Evolutionary conservation across 768 basidiomycete species (phyloP).

Genomic region (Phlegmacium glaucopus): DNA sequence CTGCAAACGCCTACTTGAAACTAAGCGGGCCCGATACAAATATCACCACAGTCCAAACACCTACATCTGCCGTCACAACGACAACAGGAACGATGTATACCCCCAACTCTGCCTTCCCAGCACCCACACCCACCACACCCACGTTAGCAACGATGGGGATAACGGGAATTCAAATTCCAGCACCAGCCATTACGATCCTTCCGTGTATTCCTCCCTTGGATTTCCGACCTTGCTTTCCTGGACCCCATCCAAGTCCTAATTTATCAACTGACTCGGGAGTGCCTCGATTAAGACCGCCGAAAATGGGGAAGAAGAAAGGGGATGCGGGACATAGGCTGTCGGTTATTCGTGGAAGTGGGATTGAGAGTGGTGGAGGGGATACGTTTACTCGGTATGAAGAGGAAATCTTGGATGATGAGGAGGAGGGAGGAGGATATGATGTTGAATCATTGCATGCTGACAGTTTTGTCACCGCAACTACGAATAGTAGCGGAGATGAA

Average conservation of each 20-base stretch:
- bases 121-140: conserved; percentile 3
- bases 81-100: conserved; percentile 21
- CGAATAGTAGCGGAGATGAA: conserved; percentile 24
- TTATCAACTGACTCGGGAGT: conserved; percentile 14
- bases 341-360: conserved; percentile 33
- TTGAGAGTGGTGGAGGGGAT: conserved; percentile 16
- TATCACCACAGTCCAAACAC: conserved; percentile 6
- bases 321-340: conserved; percentile 35
- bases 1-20: neutral
- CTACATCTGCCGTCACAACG: conserved; percentile 16
- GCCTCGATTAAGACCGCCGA: conserved; percentile 3
- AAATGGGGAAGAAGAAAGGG: conserved; percentile 7
- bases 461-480: conserved; percentile 59
- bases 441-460: conserved; percentile 49
- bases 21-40: neutral
- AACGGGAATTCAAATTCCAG: neutral
- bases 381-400: conserved; percentile 29
- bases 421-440: conserved; percentile 33
- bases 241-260: conserved; percentile 30
- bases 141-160: neutral
- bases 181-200: neutral
- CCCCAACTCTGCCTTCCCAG: conserved; percentile 20
- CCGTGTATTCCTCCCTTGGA: conserved; percentile 58
- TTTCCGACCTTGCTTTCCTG: conserved; percentile 50
- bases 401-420: conserved; percentile 18